Evolutionary conservation across 2,329 filamentous ascomycete species (phyloP).

Genomic region (Thielaviopsis punctulata): DNA sequence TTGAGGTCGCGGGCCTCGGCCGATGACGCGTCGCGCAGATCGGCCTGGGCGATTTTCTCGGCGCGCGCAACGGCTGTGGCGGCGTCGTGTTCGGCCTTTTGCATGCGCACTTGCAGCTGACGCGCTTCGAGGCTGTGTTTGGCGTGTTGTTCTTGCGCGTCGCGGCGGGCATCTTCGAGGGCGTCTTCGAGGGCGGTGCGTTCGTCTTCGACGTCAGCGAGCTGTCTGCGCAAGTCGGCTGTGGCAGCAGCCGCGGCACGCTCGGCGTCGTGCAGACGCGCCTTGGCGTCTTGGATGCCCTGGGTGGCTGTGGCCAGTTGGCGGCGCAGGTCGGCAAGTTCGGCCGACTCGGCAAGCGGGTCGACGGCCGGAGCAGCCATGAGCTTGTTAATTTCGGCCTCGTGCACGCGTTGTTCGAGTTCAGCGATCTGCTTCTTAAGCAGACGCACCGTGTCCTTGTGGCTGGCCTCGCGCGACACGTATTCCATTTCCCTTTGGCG

Average conservation of each 20-base stretch:
- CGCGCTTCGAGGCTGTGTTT: slow-evolving; percentile 27
- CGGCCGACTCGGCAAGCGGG: slow-evolving; percentile 31
- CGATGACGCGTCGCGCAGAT: slow-evolving; percentile 22
- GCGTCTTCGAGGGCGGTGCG: slow-evolving; percentile 41
- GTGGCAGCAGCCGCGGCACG: slow-evolving; percentile 24
- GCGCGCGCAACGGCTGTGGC: slow-evolving; percentile 19
- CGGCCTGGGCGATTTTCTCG: slow-evolving; percentile 16
- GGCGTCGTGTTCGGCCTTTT: slow-evolving; percentile 33
- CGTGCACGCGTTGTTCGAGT: slow-evolving; percentile 49
- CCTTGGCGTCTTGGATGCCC: slow-evolving; percentile 36
- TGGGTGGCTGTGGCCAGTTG: slow-evolving; percentile 45
- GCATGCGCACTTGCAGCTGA: slow-evolving; percentile 31
- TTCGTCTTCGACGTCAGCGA: slow-evolving; percentile 41
- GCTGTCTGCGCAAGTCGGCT: slow-evolving; percentile 34
- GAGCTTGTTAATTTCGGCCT: slow-evolving; percentile 38
- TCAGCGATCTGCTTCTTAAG: slow-evolving; percentile 49
- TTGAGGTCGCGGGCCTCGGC: slow-evolving; percentile 44
- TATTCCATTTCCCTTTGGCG: slow-evolving; percentile 50
- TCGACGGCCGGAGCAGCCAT: slow-evolving; percentile 1
- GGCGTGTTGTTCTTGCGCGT: slow-evolving; percentile 29
- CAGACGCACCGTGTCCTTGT: slow-evolving; percentile 43
- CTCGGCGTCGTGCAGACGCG: slow-evolving; percentile 33
- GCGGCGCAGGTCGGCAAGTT: slow-evolving; percentile 39
- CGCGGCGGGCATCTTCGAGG: slow-evolving; percentile 35
- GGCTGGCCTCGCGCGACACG: slow-evolving; percentile 45